Evolutionary conservation across 2,329 filamentous ascomycete species (phyloP).

Genomic region (Fusarium nygamai): DNA sequence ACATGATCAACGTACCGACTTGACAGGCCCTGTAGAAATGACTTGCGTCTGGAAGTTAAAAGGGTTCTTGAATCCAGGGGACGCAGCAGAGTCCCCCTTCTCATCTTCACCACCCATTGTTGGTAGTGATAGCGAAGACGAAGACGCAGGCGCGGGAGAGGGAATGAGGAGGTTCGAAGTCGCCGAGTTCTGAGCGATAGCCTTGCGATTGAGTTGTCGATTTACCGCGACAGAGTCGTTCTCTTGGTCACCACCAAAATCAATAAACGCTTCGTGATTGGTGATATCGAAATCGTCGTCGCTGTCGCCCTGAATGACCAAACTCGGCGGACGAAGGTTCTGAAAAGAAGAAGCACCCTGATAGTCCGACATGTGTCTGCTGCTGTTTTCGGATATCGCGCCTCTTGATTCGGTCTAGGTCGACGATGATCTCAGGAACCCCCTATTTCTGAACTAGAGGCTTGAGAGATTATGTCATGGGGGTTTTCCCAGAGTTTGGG

Average conservation of each 20-base stretch:
- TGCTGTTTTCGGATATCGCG: slow-evolving; percentile 31
- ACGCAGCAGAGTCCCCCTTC: slow-evolving; percentile 19
- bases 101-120: slow-evolving; percentile 33
- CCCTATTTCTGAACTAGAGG: not conserved
- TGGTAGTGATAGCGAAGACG: slow-evolving; percentile 26
- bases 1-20: slow-evolving; percentile 69
- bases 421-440: not conserved
- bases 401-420: slow-evolving; percentile 24
- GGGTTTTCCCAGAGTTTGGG: slow-evolving; percentile 1
- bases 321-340: slow-evolving; percentile 40
- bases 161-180: slow-evolving; percentile 33
- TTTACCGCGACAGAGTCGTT: slow-evolving; percentile 17
- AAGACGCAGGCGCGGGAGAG: slow-evolving; percentile 15
- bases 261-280: slow-evolving; percentile 7
- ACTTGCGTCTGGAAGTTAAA: slow-evolving; percentile 95
- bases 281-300: slow-evolving; percentile 23
- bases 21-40: slow-evolving; percentile 78
- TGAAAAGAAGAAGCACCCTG: slow-evolving; percentile 34
- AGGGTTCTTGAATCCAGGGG: slow-evolving; percentile 65
- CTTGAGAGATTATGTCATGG: slow-evolving; percentile 2
- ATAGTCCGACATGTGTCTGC: slow-evolving; percentile 36
- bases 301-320: slow-evolving; percentile 38
- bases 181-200: slow-evolving; percentile 25
- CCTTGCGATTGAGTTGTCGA: slow-evolving; percentile 29
- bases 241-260: slow-evolving; percentile 8